Evolutionary conservation across 2,329 filamentous ascomycete species (phyloP).

Genomic region (Colletotrichum siamense): DNA sequence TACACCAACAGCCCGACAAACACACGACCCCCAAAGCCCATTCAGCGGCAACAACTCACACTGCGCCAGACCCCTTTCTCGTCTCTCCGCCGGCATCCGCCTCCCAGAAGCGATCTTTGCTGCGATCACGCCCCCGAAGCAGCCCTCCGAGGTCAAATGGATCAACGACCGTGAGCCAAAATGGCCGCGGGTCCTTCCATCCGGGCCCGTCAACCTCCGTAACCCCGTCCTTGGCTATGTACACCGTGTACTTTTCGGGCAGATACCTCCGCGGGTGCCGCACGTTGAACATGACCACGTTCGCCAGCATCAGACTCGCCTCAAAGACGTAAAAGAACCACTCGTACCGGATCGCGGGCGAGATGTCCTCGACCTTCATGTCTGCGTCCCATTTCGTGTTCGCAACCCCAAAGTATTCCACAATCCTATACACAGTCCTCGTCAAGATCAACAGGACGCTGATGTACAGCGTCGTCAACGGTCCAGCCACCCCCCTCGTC

Average conservation of each 20-base stretch:
- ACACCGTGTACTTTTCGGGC: constrained; percentile 53
- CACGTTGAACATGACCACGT: constrained; percentile 54
- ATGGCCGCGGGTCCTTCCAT: constrained; percentile 52
- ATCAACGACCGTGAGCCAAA: constrained; percentile 46
- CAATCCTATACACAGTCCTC: constrained; percentile 62
- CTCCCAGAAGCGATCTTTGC: constrained; percentile 42
- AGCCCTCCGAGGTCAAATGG: constrained; percentile 44
- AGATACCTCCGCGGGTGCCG: constrained; percentile 57
- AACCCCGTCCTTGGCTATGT: constrained; percentile 53
- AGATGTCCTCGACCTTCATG: constrained; percentile 41
- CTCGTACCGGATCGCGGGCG: constrained; percentile 58
- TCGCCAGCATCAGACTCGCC: constrained; percentile 55
- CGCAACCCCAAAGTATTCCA: constrained; percentile 63
- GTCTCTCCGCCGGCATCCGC: background rate
- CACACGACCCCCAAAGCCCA: background rate
- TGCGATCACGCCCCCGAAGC: constrained; percentile 33
- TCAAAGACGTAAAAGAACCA: constrained; percentile 67
- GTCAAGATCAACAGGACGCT: constrained; percentile 54
- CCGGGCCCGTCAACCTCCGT: constrained; percentile 55
- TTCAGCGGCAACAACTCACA: background rate
- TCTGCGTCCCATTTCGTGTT: constrained; percentile 42
- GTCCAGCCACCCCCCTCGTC: constrained; percentile 32
- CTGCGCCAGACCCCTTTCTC: background rate
- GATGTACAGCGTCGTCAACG: constrained; percentile 56
- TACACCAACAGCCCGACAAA: background rate